These are phyloP conservation scores for Pistacia vera DNA, from an alignment of 345 rosid genomes.

Conservation along the genomic window DNA sequence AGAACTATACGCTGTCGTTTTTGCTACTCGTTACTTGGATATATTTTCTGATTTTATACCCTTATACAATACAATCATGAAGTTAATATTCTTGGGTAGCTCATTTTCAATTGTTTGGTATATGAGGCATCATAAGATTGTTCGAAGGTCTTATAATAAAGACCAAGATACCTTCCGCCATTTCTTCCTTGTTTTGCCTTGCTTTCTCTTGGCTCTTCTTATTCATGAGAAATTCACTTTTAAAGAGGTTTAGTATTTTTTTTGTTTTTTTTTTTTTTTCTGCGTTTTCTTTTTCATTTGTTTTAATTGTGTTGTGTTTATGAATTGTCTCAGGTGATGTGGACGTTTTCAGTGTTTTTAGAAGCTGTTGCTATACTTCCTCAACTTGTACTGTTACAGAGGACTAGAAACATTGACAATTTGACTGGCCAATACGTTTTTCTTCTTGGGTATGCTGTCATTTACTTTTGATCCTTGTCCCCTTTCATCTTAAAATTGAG, in stretches of 20 bases:
- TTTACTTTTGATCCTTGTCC: too few species aligned
- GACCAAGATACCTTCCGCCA: conserved; percentile 78
- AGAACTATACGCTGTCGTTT: conserved; percentile 78
- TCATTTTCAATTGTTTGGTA: conserved; percentile 87
- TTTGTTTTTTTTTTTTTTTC: neutral
- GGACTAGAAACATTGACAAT: conserved; percentile 82
- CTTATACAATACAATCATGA: conserved; percentile 74
- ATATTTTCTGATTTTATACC: conserved; percentile 72
- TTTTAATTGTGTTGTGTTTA: too few species aligned
- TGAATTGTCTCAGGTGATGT: conserved; percentile 50
- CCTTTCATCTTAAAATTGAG: too few species aligned
- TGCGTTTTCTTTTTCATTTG: neutral
- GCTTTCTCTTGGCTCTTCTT: conserved; percentile 65
- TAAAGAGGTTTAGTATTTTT: conserved; percentile 52
- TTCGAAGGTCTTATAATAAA: conserved; percentile 71
- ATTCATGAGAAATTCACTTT: conserved; percentile 69
- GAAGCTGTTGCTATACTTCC: conserved; percentile 90
- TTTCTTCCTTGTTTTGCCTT: conserved; percentile 62
- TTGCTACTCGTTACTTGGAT: conserved; percentile 75
- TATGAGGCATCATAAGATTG: conserved; percentile 70
- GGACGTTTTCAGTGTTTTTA: conserved; percentile 76
- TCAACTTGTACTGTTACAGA: conserved; percentile 78
- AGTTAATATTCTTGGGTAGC: conserved; percentile 79
- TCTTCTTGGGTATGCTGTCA: conserved; percentile 66
- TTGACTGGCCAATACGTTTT: conserved; percentile 78